phyloP scores from a whole-genome alignment of 2,329 filamentous ascomycete genomes.

The Aspergillus sojae region DNA sequence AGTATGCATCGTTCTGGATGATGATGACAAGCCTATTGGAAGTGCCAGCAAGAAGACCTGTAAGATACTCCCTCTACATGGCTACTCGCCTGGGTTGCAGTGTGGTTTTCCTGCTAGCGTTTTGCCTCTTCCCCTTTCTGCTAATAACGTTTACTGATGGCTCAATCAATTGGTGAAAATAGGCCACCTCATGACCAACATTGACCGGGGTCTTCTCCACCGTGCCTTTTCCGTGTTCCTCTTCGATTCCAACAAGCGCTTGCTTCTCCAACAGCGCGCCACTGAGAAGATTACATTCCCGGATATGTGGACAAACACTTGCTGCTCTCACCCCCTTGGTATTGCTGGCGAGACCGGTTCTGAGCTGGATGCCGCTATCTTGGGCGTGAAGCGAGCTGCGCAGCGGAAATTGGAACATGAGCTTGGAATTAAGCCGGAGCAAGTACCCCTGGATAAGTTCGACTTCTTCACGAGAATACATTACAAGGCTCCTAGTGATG shows the following conservation, averaged over 20 bases:
- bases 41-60: slow-evolving; percentile 98
- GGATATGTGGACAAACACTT: slow-evolving; percentile 99
- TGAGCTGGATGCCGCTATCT: slow-evolving; percentile 75
- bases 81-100: neutral
- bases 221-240: slow-evolving; percentile 98
- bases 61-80: slow-evolving; percentile 50
- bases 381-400: slow-evolving; percentile 87
- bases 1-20: slow-evolving; percentile 94
- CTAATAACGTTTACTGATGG: slow-evolving; percentile 1
- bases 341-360: slow-evolving; percentile 89
- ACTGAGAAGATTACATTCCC: slow-evolving; percentile 98
- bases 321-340: slow-evolving; percentile 94
- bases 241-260: slow-evolving; percentile 89
- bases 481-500: slow-evolving; percentile 95
- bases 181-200: slow-evolving; percentile 99
- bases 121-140: neutral
- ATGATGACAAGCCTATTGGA: slow-evolving; percentile 89
- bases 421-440: slow-evolving; percentile 83
- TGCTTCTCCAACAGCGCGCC: slow-evolving; percentile 93
- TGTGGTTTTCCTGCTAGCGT: neutral
- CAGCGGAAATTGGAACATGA: slow-evolving; percentile 94
- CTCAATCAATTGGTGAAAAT: slow-evolving; percentile 4
- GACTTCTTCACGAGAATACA: slow-evolving; percentile 95
- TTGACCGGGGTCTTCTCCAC: slow-evolving; percentile 92
- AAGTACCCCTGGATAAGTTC: slow-evolving; percentile 90